Evolutionary conservation across 2,329 filamentous ascomycete species (phyloP), one percentile per base, ranked within the genome.

Genomic region (Fusarium torreyae): DNA sequence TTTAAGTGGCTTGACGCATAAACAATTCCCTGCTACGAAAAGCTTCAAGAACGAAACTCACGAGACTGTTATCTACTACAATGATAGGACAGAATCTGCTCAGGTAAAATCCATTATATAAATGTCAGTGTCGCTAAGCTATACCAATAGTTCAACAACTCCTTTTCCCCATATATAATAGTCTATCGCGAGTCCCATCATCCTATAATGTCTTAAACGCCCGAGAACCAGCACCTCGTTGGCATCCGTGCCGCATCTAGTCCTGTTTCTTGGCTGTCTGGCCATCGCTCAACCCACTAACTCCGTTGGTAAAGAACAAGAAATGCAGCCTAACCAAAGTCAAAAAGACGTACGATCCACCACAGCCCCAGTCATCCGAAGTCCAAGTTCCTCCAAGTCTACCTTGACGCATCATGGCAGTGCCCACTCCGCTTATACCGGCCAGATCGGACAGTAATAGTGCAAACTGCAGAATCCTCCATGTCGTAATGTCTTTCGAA

Each of bases 381-480:
- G 58, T 57, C 58, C 58, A 61, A 2, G 3, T 15, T 18, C n/a
- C 45, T 31, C 18, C 24, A 15, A 39, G 26, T 44, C 58, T 51
- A 2, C 53, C 58, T 33, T 61, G 58, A 2, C 52, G 31, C 24
- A 33, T 28, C 26, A 61, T n/a, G 26, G 58, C 52, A 20, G 15
- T 48, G 6, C 28, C 44, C 7, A 56, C 46, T 14, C 58, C 58
- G 14, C 52, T 61, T 7, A 61, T 18, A 6, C 58, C 58, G 10
- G 58, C 58, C 31, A 61, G 4, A 14, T 61, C 58, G 22, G 58
- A 61, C 6, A 61, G 39, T 5, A 61, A 34, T n/a, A 61, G 13
- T 10, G 44, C 43, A 45, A 61, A 57, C 24, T 61, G 58, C 9
- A 61, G 22, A 5, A 57, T 57, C 7, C 52, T 61, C 58, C 58